Base-by-base conservation (phyloP, 768 basidiomycete species). In the Pulveroboletus sp. region DNA sequence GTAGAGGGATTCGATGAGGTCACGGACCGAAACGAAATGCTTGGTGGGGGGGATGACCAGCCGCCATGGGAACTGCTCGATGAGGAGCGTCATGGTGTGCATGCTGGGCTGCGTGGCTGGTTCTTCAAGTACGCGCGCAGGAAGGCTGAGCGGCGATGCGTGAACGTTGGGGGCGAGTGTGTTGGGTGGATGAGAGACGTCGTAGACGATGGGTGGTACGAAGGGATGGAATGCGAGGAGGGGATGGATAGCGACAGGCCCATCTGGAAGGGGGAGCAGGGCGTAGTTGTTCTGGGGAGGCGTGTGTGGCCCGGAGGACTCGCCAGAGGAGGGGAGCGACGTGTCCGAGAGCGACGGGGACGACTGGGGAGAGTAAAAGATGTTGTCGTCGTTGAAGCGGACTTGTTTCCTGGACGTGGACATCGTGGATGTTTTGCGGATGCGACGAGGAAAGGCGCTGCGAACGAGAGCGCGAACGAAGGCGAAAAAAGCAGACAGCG, bases 1-100 rank as follows among this genome's bases (percentile, higher is more conserved):
- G 61, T 78, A 77, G 16, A 83, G 52, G 0, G 69, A 67, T 20
- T 69, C 55, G 27, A 82, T 63, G n/a, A 82, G 74, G 59, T 83
- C 82, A 13, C 63, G 65, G 51, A 82, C 72, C 11, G 72, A 69
- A 24, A 74, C 60, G 48, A 43, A 66, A 13, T 52, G 57, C 9
- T 55, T 61, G 4, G 58, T 35, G 0, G 61, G 60, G 7, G 58
- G 47, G 52, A 79, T 65, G 36, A 55, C 48, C 46, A 69, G 54
- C 34, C 52, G 59, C 69, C 71, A 71, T 17, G 72, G 69, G 38
- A 73, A 57, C 2, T 52, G 44, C n/a, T 61, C 50, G 24, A 63
- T 61, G 57, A 63, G 13, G 43, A 73, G 59, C 16, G 60, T 60
- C 39, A 73, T 56, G 27, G 56, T 58, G 35, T 55, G 58, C 46